These are phyloP conservation scores for Neopestalotiopsis sp. DNA, from an alignment of 2,329 filamentous ascomycete species.

Conservation along the genomic window DNA sequence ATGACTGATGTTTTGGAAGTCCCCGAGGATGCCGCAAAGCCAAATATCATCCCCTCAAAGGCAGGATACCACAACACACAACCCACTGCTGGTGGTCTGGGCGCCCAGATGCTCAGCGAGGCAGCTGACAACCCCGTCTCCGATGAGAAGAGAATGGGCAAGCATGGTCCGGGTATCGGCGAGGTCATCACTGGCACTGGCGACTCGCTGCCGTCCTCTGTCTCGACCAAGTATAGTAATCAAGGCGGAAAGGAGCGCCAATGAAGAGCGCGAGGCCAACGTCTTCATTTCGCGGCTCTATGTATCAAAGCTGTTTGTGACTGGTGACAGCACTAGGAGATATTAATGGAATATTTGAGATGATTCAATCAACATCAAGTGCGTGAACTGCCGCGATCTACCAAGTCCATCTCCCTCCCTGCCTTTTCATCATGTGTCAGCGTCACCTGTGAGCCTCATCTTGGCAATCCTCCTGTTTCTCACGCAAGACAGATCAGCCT, in stretches of 20 bases:
- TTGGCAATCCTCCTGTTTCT: no score
- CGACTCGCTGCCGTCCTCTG: not conserved
- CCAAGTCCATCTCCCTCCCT: no score
- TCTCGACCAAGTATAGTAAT: not conserved
- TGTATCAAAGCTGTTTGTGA: no score
- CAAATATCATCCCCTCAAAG: constrained; percentile 1
- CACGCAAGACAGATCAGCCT: no score
- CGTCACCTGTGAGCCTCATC: no score
- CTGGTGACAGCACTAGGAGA: no score
- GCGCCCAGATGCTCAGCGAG: not conserved
- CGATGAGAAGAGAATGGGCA: not conserved
- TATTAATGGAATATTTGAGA: no score
- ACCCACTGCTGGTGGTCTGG: not conserved
- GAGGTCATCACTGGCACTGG: constrained; percentile 4
- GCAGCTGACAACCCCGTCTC: constrained; percentile 5
- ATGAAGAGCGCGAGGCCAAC: not conserved
- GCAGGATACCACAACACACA: not conserved
- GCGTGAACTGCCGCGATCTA: no score
- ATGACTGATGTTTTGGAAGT: not conserved
- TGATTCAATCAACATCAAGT: no score
- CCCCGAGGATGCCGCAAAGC: not conserved
- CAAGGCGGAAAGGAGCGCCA: not conserved
- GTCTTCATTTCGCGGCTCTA: not conserved
- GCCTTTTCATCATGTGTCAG: no score
- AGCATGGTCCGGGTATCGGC: not conserved